Conservation (phyloP, 495 filamentous ascomycete species). For the Aspergillus mulundensis region DNA sequence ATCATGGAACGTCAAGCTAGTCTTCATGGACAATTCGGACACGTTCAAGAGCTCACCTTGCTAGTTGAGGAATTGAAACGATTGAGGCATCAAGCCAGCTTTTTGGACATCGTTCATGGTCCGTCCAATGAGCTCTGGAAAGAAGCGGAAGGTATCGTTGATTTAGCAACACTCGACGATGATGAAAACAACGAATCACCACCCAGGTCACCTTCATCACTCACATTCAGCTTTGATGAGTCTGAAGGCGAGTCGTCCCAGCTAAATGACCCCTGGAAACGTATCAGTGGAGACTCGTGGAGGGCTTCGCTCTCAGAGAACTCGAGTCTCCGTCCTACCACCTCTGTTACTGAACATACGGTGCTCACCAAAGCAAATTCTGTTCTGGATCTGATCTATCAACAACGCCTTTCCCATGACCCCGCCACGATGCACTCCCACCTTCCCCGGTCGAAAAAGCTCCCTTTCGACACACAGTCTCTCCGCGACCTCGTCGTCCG, state of each 20-base stretch:
- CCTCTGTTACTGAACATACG: conserved; percentile 21
- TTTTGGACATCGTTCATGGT: conserved; percentile 61
- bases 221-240: conserved; percentile 52
- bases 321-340: conserved; percentile 16
- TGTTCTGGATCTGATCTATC: conserved; percentile 80
- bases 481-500: conserved; percentile 82
- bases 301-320: conserved; percentile 24
- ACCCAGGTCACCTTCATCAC: conserved; percentile 48
- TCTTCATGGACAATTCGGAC: conserved; percentile 79
- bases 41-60: conserved; percentile 78
- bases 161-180: conserved; percentile 77
- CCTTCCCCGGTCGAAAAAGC: conserved; percentile 60
- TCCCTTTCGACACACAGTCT: conserved; percentile 88
- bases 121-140: conserved; percentile 66
- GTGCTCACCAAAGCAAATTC: conserved; percentile 64
- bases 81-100: conserved; percentile 57
- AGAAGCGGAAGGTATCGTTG: conserved; percentile 85
- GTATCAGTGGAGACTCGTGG: conserved; percentile 36
- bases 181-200: conserved; percentile 54
- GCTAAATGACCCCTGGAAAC: conserved; percentile 29
- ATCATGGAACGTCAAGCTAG: conserved; percentile 83
- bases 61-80: conserved; percentile 79
- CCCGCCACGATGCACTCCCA: conserved; percentile 39
- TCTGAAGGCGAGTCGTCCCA: conserved; percentile 56
- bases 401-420: conserved; percentile 53